A percentile compares a stretch with the other conserved stretches of the same genome.
Evolutionary conservation across 208 protist genomes (phyloP).

Genomic region (Acanthamoeba triangularis): DNA sequence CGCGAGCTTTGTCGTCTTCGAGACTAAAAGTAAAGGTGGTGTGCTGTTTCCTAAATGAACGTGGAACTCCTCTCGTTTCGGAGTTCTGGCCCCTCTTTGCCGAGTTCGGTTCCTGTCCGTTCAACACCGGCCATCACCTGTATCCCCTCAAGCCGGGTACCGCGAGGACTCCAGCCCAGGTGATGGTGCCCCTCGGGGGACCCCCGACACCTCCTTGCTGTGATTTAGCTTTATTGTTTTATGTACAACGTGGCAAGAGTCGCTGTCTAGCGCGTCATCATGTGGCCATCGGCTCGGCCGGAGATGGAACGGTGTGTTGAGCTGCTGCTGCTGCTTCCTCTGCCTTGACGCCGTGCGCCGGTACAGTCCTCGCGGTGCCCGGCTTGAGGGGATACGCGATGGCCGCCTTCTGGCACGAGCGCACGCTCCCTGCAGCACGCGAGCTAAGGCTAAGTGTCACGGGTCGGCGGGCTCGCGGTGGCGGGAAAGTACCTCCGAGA

Average conservation of each 20-base stretch:
- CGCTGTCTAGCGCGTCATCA: not conserved
- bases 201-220: no score
- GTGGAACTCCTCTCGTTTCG: not conserved
- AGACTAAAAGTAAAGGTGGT: no score
- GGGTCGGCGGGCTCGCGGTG: not conserved
- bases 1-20: no score
- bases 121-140: conserved; percentile 26
- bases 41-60: no score
- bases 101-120: no score
- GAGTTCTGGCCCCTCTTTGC: no score
- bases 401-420: conserved; percentile 66
- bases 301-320: not conserved
- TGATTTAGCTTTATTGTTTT: not conserved
- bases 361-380: no score
- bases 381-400: conserved; percentile 32
- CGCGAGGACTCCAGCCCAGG: no score
- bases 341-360: not conserved
- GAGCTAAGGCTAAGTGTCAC: not conserved
- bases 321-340: not conserved
- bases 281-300: not conserved
- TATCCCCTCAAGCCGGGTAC: not conserved
- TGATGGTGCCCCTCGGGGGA: no score
- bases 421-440: not conserved
- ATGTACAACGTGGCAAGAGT: not conserved
- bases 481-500: not conserved